phyloP scores from a whole-genome alignment of 176 grass and related monocot species.

The Rhynchospora pubera region DNA sequence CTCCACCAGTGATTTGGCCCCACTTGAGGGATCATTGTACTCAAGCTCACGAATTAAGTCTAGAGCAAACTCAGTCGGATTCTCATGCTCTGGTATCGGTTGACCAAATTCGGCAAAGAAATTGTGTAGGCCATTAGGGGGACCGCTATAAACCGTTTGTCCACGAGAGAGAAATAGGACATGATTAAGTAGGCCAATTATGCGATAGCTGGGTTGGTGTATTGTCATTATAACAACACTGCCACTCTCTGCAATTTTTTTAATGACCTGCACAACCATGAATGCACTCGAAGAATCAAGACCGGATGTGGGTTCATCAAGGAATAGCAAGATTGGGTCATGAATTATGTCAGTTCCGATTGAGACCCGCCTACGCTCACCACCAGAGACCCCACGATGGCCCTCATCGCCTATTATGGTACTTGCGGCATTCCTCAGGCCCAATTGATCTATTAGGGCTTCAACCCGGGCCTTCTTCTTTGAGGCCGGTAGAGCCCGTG shows the following conservation, averaged over 20 bases:
- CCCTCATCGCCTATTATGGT: slow-evolving; percentile 89
- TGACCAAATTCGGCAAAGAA: slow-evolving; percentile 57
- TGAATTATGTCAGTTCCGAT: slow-evolving; percentile 88
- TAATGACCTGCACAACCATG: slow-evolving; percentile 90
- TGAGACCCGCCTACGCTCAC: slow-evolving; percentile 60
- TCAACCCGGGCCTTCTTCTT: slow-evolving; percentile 59
- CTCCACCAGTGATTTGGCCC: slow-evolving; percentile 45
- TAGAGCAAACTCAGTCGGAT: slow-evolving; percentile 80
- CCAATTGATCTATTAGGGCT: slow-evolving; percentile 65
- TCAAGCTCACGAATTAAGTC: slow-evolving; percentile 75
- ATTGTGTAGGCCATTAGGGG: slow-evolving; percentile 27
- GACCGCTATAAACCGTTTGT: slow-evolving; percentile 53
- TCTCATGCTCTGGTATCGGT: slow-evolving; percentile 74
- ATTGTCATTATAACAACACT: slow-evolving; percentile 83
- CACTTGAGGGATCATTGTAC: slow-evolving; percentile 12
- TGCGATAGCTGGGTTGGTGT: slow-evolving; percentile 77
- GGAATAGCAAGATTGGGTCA: slow-evolving; percentile 76
- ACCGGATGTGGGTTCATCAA: slow-evolving; percentile 84
- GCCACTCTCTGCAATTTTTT: slow-evolving; percentile 60
- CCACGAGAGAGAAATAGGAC: slow-evolving; percentile 58
- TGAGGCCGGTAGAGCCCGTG: slow-evolving; percentile 29
- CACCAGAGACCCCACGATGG: slow-evolving; percentile 77
- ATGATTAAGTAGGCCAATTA: slow-evolving; percentile 54
- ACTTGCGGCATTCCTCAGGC: slow-evolving; percentile 46
- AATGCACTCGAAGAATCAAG: slow-evolving; percentile 73